Conservation (phyloP, 805 yeast genomes). For the Wickerhamomyces canadensis region DNA sequence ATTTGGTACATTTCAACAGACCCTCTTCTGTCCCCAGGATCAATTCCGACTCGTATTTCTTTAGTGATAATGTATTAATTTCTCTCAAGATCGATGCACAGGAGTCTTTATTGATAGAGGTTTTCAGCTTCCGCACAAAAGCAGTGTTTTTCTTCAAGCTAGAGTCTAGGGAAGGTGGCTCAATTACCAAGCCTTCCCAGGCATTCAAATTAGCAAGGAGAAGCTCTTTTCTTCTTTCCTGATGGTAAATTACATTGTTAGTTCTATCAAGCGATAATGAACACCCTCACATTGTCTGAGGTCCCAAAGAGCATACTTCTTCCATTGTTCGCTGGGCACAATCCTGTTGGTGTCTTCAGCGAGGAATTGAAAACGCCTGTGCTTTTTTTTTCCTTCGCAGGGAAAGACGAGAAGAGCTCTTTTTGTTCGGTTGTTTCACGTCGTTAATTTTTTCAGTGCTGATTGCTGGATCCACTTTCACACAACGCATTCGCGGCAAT, state of each 20-base stretch:
- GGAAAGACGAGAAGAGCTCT: too few species aligned
- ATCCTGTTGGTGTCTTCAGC: too few species aligned
- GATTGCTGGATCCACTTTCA: too few species aligned
- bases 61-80: slow-evolving; percentile 55
- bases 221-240: slow-evolving; percentile 9
- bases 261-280: too few species aligned
- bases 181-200: slow-evolving; percentile 16
- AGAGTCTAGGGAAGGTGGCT: slow-evolving; percentile 45
- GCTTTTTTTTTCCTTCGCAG: too few species aligned
- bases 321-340: too few species aligned
- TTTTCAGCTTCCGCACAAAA: slow-evolving; percentile 64
- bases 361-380: too few species aligned
- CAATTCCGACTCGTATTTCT: slow-evolving; percentile 71
- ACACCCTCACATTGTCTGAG: too few species aligned
- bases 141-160: slow-evolving; percentile 80
- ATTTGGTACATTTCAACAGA: slow-evolving; percentile 42
- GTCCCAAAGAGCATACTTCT: background rate
- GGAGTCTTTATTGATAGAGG: slow-evolving; percentile 50
- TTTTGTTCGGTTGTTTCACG: too few species aligned
- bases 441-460: too few species aligned
- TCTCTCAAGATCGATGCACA: slow-evolving; percentile 49
- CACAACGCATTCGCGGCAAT: too few species aligned
- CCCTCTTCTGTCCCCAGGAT: slow-evolving; percentile 60
- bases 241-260: background rate
- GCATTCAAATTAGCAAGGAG: slow-evolving; percentile 12